These are phyloP conservation scores for Leishmania aethiopica DNA, from an alignment of 208 protist genomes.

Conservation along the genomic window DNA sequence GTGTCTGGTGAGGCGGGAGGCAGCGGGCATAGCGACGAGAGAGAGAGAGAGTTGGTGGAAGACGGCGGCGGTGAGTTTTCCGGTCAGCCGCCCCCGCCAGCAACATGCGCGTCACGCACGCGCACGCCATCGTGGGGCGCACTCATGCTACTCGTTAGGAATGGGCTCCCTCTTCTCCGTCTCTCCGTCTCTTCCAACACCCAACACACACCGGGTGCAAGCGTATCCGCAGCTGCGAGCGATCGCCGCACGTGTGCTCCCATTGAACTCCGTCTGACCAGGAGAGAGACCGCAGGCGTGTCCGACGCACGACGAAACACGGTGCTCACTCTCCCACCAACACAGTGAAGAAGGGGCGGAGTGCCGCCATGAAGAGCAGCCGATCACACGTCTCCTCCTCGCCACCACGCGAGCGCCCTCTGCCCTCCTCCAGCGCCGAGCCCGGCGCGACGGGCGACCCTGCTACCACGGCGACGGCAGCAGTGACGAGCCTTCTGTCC, in stretches of 20 bases:
- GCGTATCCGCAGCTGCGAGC: neutral
- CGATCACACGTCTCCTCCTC: neutral
- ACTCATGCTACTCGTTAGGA: neutral
- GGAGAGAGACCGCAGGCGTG: neutral
- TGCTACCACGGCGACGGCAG: neutral
- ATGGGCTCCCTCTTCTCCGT: neutral
- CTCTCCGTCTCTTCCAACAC: neutral
- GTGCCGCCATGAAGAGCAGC: neutral
- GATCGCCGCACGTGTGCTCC: neutral
- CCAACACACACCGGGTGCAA: neutral
- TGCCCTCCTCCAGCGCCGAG: neutral
- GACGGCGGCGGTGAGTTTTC: no score
- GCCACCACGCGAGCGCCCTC: neutral
- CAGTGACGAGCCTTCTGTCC: constrained; percentile 9
- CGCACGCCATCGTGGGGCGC: neutral
- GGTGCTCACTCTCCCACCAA: neutral
- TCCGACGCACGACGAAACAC: neutral
- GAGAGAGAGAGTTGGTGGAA: neutral
- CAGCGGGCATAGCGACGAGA: neutral
- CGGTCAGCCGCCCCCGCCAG: neutral
- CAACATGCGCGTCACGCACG: neutral
- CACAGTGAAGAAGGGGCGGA: neutral
- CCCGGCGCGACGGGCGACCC: neutral
- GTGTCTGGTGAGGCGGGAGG: neutral
- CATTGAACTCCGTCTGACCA: neutral